Base-by-base conservation (phyloP, 805 yeast genomes). In the Candida lessepsii region DNA sequence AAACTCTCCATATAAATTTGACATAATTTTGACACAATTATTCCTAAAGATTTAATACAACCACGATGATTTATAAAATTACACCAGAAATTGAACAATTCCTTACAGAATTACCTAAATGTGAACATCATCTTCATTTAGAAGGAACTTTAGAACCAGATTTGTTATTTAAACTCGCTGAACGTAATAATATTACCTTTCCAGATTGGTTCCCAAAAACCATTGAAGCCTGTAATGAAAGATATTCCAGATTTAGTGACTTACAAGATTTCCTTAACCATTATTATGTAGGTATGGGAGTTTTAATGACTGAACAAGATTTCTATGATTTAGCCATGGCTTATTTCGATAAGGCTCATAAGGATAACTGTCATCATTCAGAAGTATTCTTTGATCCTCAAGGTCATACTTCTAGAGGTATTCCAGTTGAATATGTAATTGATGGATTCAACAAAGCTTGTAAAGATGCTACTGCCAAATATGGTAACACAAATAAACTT, bases 341-440 rank as follows among this genome's bases (percentile, higher is more conserved):
- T 5, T 85, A 85, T 60, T 82, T 84, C 64, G 56, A 56, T 33
- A 79, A 73, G 49, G 86, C 84, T 4, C 55, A 70, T 35, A 48
- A 54, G 7, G 85, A 83, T 53, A 85, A 86, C 13, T 66, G 83
- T 38, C 61, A 60, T 41, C 95, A 86, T 57, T 75, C 87, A 2
- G 95, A 86, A 62, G 80, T 80, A 1, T 86, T 86, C 58, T 86
- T 83, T 51, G 95, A 86, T 56, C 95, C 95, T 14, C 95, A 86
- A 63, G 87, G 88, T 9, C 95, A 86, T 53, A 71, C 84, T 20
- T 80, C 78, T 40, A 71, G 95, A 50, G 84, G 81, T 9, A 64
- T 86, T 34, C 49, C 71, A 10, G 63, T 84, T 29, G 83, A 79
- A 8, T 60, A 67, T 2, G 86, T 86, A 13, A 76, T 83, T 23